Conservation (phyloP, 495 filamentous ascomycete genomes). For the Tuber indicum region DNA sequence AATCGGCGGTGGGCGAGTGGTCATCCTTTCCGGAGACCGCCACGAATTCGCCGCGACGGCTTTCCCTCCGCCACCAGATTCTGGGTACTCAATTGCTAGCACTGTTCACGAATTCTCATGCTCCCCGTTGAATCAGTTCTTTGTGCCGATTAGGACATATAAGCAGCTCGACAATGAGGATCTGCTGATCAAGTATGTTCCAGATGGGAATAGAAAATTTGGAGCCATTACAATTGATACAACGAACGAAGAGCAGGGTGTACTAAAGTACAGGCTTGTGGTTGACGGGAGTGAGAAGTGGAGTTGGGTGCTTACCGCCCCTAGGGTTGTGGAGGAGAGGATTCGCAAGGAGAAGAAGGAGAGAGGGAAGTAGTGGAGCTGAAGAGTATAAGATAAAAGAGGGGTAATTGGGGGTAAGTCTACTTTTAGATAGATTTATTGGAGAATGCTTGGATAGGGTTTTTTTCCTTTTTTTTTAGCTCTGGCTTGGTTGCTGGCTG, state of each 20-base stretch:
- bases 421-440: neutral
- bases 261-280: conserved; percentile 73
- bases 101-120: conserved; percentile 82
- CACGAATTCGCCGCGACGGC: conserved; percentile 93
- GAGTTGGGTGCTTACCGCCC: conserved; percentile 58
- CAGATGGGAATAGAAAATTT: conserved; percentile 84
- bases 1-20: conserved; percentile 62
- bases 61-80: conserved; percentile 31
- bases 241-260: conserved; percentile 53
- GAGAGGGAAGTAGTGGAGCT: conserved; percentile 29
- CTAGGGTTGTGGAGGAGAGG: conserved; percentile 26
- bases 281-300: conserved; percentile 73
- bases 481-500: neutral
- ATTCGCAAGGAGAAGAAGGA: conserved; percentile 18
- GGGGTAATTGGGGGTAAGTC: neutral
- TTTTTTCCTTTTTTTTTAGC: neutral
- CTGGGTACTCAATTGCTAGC: conserved; percentile 38
- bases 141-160: conserved; percentile 78
- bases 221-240: conserved; percentile 78
- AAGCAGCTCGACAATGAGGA: conserved; percentile 69
- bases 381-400: neutral
- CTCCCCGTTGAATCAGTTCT: conserved; percentile 88
- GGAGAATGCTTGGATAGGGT: neutral
- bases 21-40: conserved; percentile 80
- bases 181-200: conserved; percentile 72